Evolutionary conservation across 129 eudicot genomes (phyloP), one percentile per base, ranked within the genome.

Genomic region (Pittosporum tobira): DNA sequence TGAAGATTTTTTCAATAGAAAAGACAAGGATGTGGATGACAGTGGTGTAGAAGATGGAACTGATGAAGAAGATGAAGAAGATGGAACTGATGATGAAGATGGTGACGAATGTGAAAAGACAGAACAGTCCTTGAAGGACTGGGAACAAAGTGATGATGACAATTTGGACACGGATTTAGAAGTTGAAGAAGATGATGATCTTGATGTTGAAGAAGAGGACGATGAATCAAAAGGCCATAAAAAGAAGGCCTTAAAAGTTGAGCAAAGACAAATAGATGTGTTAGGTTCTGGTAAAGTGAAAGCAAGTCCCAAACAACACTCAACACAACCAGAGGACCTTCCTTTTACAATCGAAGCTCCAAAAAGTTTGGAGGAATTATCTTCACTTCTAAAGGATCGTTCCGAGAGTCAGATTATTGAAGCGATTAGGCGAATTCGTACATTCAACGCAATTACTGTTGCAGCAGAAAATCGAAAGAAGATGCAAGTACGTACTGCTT

Each of bases 131-230:
- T 53, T 93, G 49, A 83, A 81, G 79, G 96, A 93, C 57, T 93
- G 99, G 99, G 99, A 93, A 68, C 96, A 93, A 70, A 87, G 94
- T 77, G 96, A 87, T 63, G 95, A 86, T 59, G 94, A 82, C 21
- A 65, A 64, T n/a, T 34, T 63, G 50, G 84, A 49, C n/a, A 44
- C 64, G 11, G 75, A 76, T 54, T 55, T 40, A 30, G 80, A 71
- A 34, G 80, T 57, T 9, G 75, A 65, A 48, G 60, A 34, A 48
- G 73, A 51, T 8, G 61, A 52, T 27, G 71, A 59, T 65, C 69
- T 42, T 24, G 72, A 30, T 63, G 61, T 15, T 19, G 66, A 53
- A 23, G 37, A 63, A 45, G 59, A 38, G 48, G 61, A 62, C 19
- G 40, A 54, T 54, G 59, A 73, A 51, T 51, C 31, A 13, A 59